Base-by-base conservation (phyloP, 306 rosid species). In the Sicyos baderoa region DNA sequence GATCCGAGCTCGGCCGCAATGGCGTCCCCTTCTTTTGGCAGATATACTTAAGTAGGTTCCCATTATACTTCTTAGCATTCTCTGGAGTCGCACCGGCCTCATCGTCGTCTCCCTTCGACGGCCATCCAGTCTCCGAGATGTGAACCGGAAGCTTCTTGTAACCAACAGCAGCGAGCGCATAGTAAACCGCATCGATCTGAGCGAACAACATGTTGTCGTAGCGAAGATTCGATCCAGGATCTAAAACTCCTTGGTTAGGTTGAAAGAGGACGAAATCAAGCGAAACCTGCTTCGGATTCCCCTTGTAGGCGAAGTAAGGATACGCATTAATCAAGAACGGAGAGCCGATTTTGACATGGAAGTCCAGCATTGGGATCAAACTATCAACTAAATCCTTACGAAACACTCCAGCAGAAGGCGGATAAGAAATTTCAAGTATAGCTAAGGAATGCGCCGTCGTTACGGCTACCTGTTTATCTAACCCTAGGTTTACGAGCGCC, bases 41-140 rank as follows among this genome's bases (percentile, higher is more conserved):
- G 7, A 86, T 79, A 29, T 82, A 75, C 82, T 79, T 94, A 6
- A 94, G 77, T 1, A 94, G 63, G 63, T 90, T 94, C 29, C 96
- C 95, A 9, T 94, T 94, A 42, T 94, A 94, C 81, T 87, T 94
- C 81, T 77, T 90, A 1, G 99, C 99, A 63, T 94, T 90, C 6
- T 94, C 99, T 0, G 73, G 73, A 15, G 84, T 82, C 0, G 97
- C 97, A 22, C 99, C 99, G 3, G 82, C 82, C 67, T 94, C 99
- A 63, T 94, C 87, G 0, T 56, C 76, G 45, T 94, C 99, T n/a
- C 99, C 97, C 7, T 83, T 94, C 0, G 99, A 94, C 0, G 99
- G 99, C 99, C 99, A 94, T 3, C 99, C 99, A 0, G 99, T 94
- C 74, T 94, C 99, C 0, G 99, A 94, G 4, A 94, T 90, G 52